Evolutionary conservation across 768 basidiomycete species (phyloP), one percentile per base, ranked within the genome.

Genomic region (Guyanaporus albipodus): DNA sequence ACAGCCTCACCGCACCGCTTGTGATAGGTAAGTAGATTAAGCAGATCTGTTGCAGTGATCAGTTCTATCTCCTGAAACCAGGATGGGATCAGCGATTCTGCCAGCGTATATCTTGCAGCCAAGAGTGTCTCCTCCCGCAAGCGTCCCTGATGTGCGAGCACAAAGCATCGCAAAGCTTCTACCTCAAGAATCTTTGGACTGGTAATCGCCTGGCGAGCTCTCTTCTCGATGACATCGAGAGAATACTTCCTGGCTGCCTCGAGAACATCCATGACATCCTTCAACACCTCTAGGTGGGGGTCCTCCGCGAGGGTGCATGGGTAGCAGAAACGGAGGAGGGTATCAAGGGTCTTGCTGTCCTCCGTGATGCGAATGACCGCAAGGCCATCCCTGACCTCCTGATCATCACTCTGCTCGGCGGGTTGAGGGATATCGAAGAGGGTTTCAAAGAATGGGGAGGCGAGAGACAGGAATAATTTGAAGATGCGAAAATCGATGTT

Each of bases 371-470:
- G 38, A 18, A 66, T 22, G 28, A 66, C 64, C 9, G 23, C 34
- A 7, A 61, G 48, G 11, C 55, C 38, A 23, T 27, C 47, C 19
- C 35, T 53, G 35, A 21, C 38, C 11, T 53, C 53, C 38, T 50
- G 55, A 11, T 54, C 53, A 2, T 34, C 32, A 4, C 8, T 37
- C 6, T 8, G 49, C 34, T 53, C 22, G 2, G 29, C 15, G 1
- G 64, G 54, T 34, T 68, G 61, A 0, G 64, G 63, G 1, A 67
- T 47, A 12, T 46, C 42, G 39, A 72, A 67, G 53, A 73, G 64
- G 19, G 55, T 49, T 19, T 59, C 50, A 36, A 71, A 74, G 42
- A 70, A 56, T 0, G 66, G 41, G 29, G 49, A 52, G 9, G 41
- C 36, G 50, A 64, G 56, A 14, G 59, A 56, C 12, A 70, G 62